phyloP scores from a whole-genome alignment of 768 basidiomycete genomes.

The Pleurotus sapidus region DNA sequence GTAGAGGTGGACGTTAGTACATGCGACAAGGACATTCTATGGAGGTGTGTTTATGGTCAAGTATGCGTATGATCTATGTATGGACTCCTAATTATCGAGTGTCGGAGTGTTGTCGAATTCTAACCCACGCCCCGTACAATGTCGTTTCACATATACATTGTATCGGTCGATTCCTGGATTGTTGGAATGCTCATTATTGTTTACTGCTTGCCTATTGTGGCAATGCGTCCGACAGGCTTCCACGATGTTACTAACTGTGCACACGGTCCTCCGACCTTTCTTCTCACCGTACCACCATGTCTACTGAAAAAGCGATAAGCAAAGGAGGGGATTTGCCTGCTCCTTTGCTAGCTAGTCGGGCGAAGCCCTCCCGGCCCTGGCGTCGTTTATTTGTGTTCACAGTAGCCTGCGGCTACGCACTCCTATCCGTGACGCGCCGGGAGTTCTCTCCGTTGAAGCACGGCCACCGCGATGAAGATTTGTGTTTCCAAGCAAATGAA shows the following conservation, averaged over 20 bases:
- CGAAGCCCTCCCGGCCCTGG: neutral
- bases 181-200: too few relatives aligned
- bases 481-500: constrained; percentile 34
- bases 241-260: neutral
- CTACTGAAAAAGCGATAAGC: neutral
- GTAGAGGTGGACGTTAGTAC: neutral
- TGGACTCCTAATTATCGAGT: neutral
- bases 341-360: neutral
- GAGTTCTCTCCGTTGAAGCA: neutral
- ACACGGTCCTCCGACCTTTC: neutral
- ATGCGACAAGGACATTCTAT: neutral
- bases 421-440: neutral
- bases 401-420: neutral
- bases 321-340: neutral
- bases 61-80: neutral
- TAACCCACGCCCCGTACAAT: neutral
- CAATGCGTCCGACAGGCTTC: too few relatives aligned
- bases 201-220: too few relatives aligned
- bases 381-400: neutral
- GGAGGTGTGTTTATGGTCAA: neutral
- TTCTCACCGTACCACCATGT: neutral
- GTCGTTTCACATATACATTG: neutral
- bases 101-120: neutral
- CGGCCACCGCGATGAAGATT: neutral
- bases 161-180: too few relatives aligned